Evolutionary conservation across 495 filamentous ascomycete genomes (phyloP), one percentile per base, ranked within the genome.

Genomic region (Podospora pseudoanserina): DNA sequence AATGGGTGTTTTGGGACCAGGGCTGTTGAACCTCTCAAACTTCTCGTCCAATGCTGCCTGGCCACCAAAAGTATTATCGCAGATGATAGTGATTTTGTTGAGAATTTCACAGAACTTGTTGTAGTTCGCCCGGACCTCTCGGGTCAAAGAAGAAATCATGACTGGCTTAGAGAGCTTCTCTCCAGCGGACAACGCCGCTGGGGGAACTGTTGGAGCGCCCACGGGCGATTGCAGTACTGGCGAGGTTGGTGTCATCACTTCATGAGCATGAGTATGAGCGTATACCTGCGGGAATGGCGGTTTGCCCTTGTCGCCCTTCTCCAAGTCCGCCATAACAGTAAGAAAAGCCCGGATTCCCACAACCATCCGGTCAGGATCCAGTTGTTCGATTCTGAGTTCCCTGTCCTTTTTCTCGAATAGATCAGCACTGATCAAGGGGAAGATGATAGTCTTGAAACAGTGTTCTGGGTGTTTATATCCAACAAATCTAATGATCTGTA

Each of bases 41-140:
- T 96, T 97, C 77, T 99, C 96, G 70, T 99, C 95, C 59, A 98
- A 79, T 2, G 91, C 92, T 28, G 93, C 95, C 77, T 99, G 95
- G 4, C 95, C 95, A 63, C 96, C 96, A 77, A 98, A 98, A 5
- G 94, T 91, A 68, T 95, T 94, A 76, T 98, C 94, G 77, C 95
- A 98, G 13, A 98, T 87, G 34, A 97, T 88, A 1, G 93, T 97
- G 59, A 99, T 96, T 75, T 97, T 95, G 28, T 94, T 94, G 7
- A 99, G 81, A 6, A 97, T 94, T 73, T 97, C 92, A 73, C 93
- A 98, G 74, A 99, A 99, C 53, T 88, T 88, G 53, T 88, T 82
- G 73, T 97, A 97, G 74, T 93, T 93, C 44, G 91, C 91, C 71
- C 87, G 91, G 2, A 92, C 87, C 34, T 87, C 87, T 34, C 94